Conservation (phyloP, 768 basidiomycete species). For the Hygrocybe punicea region DNA sequence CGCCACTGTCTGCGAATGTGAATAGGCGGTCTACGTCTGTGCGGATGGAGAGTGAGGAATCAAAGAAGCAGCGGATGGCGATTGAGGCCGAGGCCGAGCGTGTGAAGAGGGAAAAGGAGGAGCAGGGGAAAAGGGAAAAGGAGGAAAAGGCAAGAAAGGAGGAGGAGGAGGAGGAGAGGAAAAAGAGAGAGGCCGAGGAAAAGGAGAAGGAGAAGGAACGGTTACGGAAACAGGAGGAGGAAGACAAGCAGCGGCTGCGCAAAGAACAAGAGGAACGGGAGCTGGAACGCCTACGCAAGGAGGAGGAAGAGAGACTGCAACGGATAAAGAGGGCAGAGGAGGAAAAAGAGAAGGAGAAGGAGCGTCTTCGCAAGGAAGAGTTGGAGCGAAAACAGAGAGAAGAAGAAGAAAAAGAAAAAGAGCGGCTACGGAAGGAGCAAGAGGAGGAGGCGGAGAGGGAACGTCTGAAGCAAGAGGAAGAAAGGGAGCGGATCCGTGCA, state of each 20-base stretch:
- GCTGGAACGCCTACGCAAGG: slow-evolving; percentile 40
- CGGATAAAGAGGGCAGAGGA: slow-evolving; percentile 42
- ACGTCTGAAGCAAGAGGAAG: slow-evolving; percentile 14
- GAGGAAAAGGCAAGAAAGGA: slow-evolving; percentile 31
- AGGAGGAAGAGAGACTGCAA: slow-evolving; percentile 37
- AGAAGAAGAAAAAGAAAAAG: slow-evolving; percentile 27
- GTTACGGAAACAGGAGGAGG: slow-evolving; percentile 38
- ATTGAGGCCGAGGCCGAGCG: slow-evolving; percentile 32
- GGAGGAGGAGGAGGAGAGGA: slow-evolving; percentile 37
- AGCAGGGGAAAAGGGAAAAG: slow-evolving; percentile 38
- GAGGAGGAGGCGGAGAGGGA: slow-evolving; percentile 44
- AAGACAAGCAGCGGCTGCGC: slow-evolving; percentile 39
- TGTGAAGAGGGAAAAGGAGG: slow-evolving; percentile 36
- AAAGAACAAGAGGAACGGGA: slow-evolving; percentile 41
- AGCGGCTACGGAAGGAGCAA: slow-evolving; percentile 51
- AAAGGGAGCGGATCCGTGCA: slow-evolving; percentile 32
- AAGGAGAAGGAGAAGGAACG: slow-evolving; percentile 43
- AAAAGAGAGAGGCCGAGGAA: slow-evolving; percentile 45
- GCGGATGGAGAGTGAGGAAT: slow-evolving; percentile 62
- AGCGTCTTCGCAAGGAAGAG: slow-evolving; percentile 33
- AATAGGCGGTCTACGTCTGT: slow-evolving; percentile 42
- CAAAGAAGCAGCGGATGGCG: slow-evolving; percentile 46
- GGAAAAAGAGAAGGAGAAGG: slow-evolving; percentile 30
- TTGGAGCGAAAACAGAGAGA: slow-evolving; percentile 25
- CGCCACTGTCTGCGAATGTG: slow-evolving; percentile 36